Base-by-base conservation (phyloP, 345 rosid species). In the Salix purpurea region DNA sequence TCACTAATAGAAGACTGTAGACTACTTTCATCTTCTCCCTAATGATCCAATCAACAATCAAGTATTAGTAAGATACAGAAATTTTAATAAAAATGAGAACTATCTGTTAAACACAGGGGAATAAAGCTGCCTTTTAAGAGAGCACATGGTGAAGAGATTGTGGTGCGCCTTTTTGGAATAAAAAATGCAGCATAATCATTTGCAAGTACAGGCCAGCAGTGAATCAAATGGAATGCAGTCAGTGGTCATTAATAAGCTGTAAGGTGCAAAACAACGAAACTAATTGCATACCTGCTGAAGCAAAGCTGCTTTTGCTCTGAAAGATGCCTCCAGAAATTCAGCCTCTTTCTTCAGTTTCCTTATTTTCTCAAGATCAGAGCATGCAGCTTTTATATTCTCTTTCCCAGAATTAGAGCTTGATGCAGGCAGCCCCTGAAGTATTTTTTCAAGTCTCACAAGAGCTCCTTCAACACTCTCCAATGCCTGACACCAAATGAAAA, bases 301-400 rank as follows among this genome's bases (percentile, higher is more conserved):
- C 76, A 86, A 91, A 84, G 88, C 98, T 77, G 97, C 93, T 89
- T 96, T 96, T 73, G 94, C 98, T 81, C 98, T 88, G 84, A 91
- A 92, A 83, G 99, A 96, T 70, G 90, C 99, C 85, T 96, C 98
- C 61, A 96, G 88, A 89, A 96, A 93, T 79, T 91, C 99, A 79
- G 98, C 96, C 89, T 96, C 99, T 84, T 92, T 93, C 89, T 93
- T 96, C 30, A 96, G 97, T 87, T 91, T 96, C 86, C 99, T 87
- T 80, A 96, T 92, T 76, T 87, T 96, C 85, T 92, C 97, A 73
- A 96, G 97, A 86, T 96, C 97, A 78, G 94, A 93, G 85, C 98
- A 92, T 74, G 99, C 99, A 65, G 96, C 97, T 85, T 92, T 85
- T 80, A 96, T 71, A 81, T 93, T 90, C 84, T 92, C 97, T 80